phyloP scores from a whole-genome alignment of 164 flowering plant species.

The Annona cherimola region DNA sequence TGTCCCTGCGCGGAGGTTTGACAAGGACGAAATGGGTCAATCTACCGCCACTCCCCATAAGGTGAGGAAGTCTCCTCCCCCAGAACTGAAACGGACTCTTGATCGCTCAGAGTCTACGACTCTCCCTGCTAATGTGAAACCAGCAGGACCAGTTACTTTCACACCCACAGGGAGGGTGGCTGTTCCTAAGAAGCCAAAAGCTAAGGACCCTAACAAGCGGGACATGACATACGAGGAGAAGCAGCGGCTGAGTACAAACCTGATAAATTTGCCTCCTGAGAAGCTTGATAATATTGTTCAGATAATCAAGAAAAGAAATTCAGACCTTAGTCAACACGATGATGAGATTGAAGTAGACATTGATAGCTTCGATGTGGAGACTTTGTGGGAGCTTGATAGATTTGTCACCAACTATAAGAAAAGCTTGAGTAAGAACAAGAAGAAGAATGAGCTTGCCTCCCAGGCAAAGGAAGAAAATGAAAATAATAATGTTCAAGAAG shows the following conservation, averaged over 20 bases:
- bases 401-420: constrained; percentile 63
- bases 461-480: constrained; percentile 32
- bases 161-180: constrained; percentile 32
- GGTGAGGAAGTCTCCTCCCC: constrained; percentile 26
- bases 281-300: constrained; percentile 73
- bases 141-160: constrained; percentile 14
- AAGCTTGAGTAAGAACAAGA: constrained; percentile 55
- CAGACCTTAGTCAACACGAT: constrained; percentile 58
- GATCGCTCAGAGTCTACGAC: constrained; percentile 43
- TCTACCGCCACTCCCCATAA: constrained; percentile 12
- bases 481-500: constrained; percentile 13
- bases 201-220: constrained; percentile 49
- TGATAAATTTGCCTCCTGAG: constrained; percentile 67
- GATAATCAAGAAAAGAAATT: constrained; percentile 72
- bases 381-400: constrained; percentile 88
- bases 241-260: constrained; percentile 63
- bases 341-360: constrained; percentile 93
- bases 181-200: constrained; percentile 56
- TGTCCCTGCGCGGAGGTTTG: not conserved
- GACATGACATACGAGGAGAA: constrained; percentile 87
- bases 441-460: constrained; percentile 46
- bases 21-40: not conserved
- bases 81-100: constrained; percentile 24
- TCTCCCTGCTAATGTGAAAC: constrained; percentile 24
- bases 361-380: constrained; percentile 74